Evolutionary conservation across 75 land plant species (phyloP).

Genomic region (Cunninghamia lanceolata): DNA sequence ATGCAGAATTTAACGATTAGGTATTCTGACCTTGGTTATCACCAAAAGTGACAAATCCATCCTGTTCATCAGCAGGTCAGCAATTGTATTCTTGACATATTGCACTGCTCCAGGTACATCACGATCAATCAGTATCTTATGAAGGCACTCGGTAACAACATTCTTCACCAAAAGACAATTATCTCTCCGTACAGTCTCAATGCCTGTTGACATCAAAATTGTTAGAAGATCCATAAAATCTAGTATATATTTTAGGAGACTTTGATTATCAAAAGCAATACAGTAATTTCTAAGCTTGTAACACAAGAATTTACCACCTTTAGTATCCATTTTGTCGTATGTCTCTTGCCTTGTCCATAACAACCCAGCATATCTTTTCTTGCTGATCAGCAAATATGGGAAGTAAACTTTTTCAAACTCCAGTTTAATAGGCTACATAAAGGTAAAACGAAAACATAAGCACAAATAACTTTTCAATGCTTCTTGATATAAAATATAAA

Average conservation of each 20-base stretch:
- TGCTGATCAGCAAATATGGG: constrained; percentile 97
- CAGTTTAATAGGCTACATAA: constrained; percentile 86
- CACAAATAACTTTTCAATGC: constrained; percentile 4
- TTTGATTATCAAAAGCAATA: not conserved
- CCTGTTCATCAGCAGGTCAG: constrained; percentile 97
- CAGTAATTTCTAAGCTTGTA: not conserved
- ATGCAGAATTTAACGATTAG: not conserved
- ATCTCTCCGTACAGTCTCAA: constrained; percentile 98
- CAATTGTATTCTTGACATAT: constrained; percentile 86
- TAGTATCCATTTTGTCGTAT: constrained; percentile 98
- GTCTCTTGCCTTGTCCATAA: constrained; percentile 87
- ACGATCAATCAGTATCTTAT: constrained; percentile 88
- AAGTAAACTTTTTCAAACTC: constrained; percentile 99
- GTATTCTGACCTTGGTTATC: constrained; percentile 77
- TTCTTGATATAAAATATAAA: not conserved
- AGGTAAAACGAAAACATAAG: constrained; percentile 7
- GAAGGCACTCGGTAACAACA: constrained; percentile 88
- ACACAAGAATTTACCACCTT: constrained; percentile 46
- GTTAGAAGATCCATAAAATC: not conserved
- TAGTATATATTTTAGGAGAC: not conserved
- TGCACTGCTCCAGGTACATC: constrained; percentile 92
- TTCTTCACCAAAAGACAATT: constrained; percentile 97
- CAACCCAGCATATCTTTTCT: constrained; percentile 98
- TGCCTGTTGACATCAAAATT: constrained; percentile 47
- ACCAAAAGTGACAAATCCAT: constrained; percentile 98